Evolutionary conservation across 2,329 filamentous ascomycete species (phyloP).

Genomic region (Zasmidium cellare): DNA sequence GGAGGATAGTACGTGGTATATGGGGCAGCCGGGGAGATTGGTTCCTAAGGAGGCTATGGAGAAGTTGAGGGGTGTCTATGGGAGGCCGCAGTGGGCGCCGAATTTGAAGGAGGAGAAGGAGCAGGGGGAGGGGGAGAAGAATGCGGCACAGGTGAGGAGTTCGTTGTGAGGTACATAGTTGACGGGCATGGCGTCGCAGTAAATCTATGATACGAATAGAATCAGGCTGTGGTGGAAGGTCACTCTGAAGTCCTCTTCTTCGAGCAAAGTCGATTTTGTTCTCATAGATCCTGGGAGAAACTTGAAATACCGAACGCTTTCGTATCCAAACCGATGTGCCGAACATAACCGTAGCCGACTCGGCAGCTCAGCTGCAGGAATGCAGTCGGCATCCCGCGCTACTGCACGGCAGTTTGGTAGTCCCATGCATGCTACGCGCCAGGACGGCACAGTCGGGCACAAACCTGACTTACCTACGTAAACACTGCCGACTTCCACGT

Average conservation of each 20-base stretch:
- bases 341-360: not conserved
- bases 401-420: not conserved
- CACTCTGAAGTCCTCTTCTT: too few species aligned
- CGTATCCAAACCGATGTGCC: too few species aligned
- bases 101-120: not conserved
- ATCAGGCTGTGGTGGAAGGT: too few species aligned
- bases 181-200: too few species aligned
- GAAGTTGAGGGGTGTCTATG: slow-evolving; percentile 14
- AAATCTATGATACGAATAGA: too few species aligned
- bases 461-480: not conserved
- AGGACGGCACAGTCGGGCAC: not conserved
- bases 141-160: not conserved
- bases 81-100: not conserved
- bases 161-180: too few species aligned
- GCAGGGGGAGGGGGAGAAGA: not conserved
- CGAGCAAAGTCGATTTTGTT: too few species aligned
- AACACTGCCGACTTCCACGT: too few species aligned
- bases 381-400: not conserved
- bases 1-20: slow-evolving; percentile 20
- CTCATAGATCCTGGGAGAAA: too few species aligned
- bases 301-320: too few species aligned
- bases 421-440: not conserved
- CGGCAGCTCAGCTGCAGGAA: not conserved
- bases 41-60: slow-evolving; percentile 11
- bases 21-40: slow-evolving; percentile 8